These are phyloP conservation scores for Arthrobotrys iridis DNA, from an alignment of 2,329 filamentous ascomycete genomes.

Conservation along the genomic window DNA sequence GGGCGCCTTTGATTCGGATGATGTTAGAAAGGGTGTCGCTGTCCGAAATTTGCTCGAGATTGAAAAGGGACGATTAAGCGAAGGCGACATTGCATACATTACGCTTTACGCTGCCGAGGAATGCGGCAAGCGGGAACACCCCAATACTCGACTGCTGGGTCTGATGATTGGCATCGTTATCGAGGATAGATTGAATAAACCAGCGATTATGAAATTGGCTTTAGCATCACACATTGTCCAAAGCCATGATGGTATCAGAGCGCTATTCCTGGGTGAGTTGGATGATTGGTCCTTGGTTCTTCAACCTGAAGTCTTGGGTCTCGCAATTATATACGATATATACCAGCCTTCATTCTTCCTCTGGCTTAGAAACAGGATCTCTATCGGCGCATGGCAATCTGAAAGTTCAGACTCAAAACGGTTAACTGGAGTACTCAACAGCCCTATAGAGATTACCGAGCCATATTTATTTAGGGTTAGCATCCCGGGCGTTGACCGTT, in stretches of 20 bases:
- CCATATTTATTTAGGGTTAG: neutral
- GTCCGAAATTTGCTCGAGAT: too few species aligned
- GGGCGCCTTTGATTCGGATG: too few species aligned
- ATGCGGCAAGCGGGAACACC: neutral
- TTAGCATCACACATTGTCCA: neutral
- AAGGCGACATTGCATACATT: too few species aligned
- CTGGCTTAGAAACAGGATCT: too few species aligned
- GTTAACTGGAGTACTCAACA: neutral
- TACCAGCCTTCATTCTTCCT: too few species aligned
- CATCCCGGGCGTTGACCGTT: neutral
- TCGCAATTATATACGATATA: neutral
- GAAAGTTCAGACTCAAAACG: neutral
- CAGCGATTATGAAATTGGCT: neutral
- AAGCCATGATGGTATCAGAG: neutral
- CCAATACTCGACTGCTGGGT: neutral
- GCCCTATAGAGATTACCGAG: neutral
- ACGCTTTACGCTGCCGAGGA: neutral
- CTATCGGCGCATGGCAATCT: too few species aligned
- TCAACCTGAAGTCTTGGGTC: neutral
- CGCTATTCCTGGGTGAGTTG: neutral
- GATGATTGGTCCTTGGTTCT: neutral
- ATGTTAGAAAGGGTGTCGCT: too few species aligned
- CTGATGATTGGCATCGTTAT: too few species aligned
- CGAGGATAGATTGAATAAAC: neutral
- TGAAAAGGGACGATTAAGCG: too few species aligned